Percentiles rank a stretch among this genome's conserved stretches.
Conservation (phyloP, 768 basidiomycete genomes). For the Lentinula raphanica region DNA sequence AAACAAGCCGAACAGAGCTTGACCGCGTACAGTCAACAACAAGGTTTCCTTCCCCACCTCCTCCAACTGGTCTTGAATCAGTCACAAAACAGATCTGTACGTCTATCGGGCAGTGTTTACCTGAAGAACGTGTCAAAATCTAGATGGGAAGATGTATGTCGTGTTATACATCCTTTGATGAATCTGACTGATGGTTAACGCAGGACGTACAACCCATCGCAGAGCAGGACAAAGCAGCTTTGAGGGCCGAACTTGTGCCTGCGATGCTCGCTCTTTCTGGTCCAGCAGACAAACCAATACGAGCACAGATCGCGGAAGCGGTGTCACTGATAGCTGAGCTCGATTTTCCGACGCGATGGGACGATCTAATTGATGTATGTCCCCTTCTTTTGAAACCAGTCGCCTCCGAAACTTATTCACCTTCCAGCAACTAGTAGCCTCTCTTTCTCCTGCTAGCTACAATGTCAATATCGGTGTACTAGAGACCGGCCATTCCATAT, state of each 20-base stretch:
- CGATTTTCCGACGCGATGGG: conserved; percentile 90
- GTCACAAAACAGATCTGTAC: conserved; percentile 59
- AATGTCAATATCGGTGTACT: conserved; percentile 85
- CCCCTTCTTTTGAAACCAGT: background rate
- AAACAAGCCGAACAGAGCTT: conserved; percentile 83
- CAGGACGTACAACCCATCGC: conserved; percentile 72
- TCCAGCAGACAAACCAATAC: conserved; percentile 64
- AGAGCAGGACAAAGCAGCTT: conserved; percentile 62
- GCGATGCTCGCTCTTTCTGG: conserved; percentile 86
- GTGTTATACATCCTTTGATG: conserved; percentile 1
- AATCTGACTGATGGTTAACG: conserved; percentile 7
- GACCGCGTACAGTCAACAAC: conserved; percentile 56
- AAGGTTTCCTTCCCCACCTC: conserved; percentile 75
- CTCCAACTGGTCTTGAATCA: conserved; percentile 72
- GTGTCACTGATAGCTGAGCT: conserved; percentile 86
- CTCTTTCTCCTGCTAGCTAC: conserved; percentile 77
- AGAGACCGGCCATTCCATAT: conserved; percentile 94
- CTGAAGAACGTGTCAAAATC: conserved; percentile 88
- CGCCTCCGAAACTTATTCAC: background rate
- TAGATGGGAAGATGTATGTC: conserved; percentile 81
- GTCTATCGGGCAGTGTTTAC: conserved; percentile 84
- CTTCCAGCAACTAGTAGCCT: conserved; percentile 78
- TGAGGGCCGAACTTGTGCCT: conserved; percentile 78
- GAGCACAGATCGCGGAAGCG: conserved; percentile 88
- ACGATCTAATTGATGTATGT: conserved; percentile 83